Conservation (phyloP, 2,329 filamentous ascomycete species). For the Venturia oleaginea region DNA sequence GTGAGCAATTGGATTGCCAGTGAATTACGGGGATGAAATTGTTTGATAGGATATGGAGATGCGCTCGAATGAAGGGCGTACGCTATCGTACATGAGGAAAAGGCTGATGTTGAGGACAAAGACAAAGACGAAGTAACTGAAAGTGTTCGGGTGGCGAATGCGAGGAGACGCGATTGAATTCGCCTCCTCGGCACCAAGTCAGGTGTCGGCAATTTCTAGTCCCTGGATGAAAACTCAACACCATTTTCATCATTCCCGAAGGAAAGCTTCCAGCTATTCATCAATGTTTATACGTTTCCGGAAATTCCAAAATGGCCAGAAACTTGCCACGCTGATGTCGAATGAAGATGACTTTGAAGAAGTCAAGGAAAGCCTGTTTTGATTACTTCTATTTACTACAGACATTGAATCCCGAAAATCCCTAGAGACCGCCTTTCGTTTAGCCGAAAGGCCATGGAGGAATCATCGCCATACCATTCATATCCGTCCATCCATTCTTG, state of each 20-base stretch:
- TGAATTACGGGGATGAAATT: not conserved
- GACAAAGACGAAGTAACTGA: not conserved
- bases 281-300: too few species aligned
- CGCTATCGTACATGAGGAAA: not conserved
- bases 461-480: not conserved
- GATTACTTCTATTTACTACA: not conserved
- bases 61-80: not conserved
- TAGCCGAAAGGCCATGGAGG: not conserved
- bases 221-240: too few species aligned
- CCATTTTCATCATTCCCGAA: too few species aligned
- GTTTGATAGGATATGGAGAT: not conserved
- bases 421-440: not conserved
- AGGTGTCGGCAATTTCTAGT: not conserved
- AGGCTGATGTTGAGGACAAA: not conserved
- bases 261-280: too few species aligned
- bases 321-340: not conserved
- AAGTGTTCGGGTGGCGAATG: not conserved
- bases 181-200: not conserved
- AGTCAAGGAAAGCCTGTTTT: not conserved
- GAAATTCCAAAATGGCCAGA: not conserved
- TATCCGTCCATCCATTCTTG: not conserved
- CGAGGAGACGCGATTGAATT: not conserved
- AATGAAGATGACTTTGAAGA: not conserved
- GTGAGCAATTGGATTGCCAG: not conserved
- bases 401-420: not conserved